Conservation (phyloP, 2,329 filamentous ascomycete species). For the Calonectria hawksworthii region DNA sequence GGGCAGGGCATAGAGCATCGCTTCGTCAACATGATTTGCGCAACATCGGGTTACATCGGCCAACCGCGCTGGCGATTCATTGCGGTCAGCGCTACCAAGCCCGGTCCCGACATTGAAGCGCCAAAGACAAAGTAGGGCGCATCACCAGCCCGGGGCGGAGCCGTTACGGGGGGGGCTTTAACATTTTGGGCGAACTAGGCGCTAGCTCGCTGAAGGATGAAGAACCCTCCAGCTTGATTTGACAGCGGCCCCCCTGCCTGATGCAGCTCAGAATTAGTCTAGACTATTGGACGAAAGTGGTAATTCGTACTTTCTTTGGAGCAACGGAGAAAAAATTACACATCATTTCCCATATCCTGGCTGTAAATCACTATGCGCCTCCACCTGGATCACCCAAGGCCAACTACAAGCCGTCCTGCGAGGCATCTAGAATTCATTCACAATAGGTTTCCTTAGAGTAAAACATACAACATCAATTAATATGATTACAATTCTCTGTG, state of each 20-base stretch:
- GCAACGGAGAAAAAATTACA: background rate
- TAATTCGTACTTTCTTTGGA: background rate
- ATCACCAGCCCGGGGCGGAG: background rate
- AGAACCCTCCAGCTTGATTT: background rate
- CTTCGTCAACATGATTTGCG: conserved; percentile 57
- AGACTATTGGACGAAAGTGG: background rate
- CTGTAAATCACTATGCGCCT: background rate
- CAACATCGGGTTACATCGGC: conserved; percentile 23
- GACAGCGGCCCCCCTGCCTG: background rate
- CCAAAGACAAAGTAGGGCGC: conserved; percentile 15
- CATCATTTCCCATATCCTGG: background rate
- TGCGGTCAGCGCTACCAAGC: conserved; percentile 32
- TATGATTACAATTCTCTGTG: background rate
- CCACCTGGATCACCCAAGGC: background rate
- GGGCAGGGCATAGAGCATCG: conserved; percentile 52
- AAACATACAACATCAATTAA: background rate
- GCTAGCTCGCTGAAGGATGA: background rate
- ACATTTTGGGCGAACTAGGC: background rate
- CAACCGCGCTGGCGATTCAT: conserved; percentile 35
- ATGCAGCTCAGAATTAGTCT: background rate
- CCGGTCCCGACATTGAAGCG: conserved; percentile 12
- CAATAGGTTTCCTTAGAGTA: background rate
- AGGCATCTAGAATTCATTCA: background rate
- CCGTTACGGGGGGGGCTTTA: background rate
- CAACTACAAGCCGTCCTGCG: background rate